Evolutionary conservation across 495 filamentous ascomycete species (phyloP).

Genomic region (Xylaria grammica): DNA sequence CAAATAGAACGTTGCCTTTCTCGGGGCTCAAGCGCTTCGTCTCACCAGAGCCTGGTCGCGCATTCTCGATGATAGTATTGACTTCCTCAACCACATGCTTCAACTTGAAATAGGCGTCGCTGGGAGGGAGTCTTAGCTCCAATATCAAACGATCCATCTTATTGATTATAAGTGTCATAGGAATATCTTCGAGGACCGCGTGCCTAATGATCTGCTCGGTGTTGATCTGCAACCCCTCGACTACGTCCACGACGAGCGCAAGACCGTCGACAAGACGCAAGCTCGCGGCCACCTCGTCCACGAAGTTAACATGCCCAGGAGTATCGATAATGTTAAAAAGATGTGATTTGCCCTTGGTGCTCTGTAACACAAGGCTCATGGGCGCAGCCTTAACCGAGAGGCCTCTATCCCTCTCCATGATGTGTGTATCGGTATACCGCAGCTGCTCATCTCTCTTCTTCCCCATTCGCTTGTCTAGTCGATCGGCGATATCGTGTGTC

Average conservation of each 20-base stretch:
- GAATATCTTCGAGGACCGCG: slow-evolving; percentile 87
- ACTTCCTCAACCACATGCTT: slow-evolving; percentile 98
- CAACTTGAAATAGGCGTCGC: slow-evolving; percentile 97
- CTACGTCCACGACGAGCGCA: slow-evolving; percentile 91
- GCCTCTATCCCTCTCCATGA: slow-evolving; percentile 86
- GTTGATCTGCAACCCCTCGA: slow-evolving; percentile 97
- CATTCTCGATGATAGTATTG: slow-evolving; percentile 91
- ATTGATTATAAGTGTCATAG: slow-evolving; percentile 89
- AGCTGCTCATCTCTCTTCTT: slow-evolving; percentile 88
- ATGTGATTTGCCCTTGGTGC: slow-evolving; percentile 92
- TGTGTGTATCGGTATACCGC: slow-evolving; percentile 90
- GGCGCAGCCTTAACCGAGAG: slow-evolving; percentile 93
- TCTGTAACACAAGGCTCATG: slow-evolving; percentile 90
- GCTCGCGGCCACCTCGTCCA: slow-evolving; percentile 91
- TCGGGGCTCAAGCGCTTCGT: slow-evolving; percentile 85
- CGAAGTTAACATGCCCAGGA: slow-evolving; percentile 97
- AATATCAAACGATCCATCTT: slow-evolving; percentile 96
- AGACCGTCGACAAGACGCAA: slow-evolving; percentile 89
- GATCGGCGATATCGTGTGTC: slow-evolving; percentile 83
- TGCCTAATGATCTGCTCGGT: slow-evolving; percentile 97
- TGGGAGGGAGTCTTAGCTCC: slow-evolving; percentile 92
- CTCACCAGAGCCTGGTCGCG: slow-evolving; percentile 82
- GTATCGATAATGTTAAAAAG: slow-evolving; percentile 95
- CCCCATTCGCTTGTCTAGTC: slow-evolving; percentile 77
- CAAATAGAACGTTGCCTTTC: slow-evolving; percentile 96